Evolutionary conservation across 2,329 filamentous ascomycete species (phyloP).

Genomic region (Apiospora sp.): DNA sequence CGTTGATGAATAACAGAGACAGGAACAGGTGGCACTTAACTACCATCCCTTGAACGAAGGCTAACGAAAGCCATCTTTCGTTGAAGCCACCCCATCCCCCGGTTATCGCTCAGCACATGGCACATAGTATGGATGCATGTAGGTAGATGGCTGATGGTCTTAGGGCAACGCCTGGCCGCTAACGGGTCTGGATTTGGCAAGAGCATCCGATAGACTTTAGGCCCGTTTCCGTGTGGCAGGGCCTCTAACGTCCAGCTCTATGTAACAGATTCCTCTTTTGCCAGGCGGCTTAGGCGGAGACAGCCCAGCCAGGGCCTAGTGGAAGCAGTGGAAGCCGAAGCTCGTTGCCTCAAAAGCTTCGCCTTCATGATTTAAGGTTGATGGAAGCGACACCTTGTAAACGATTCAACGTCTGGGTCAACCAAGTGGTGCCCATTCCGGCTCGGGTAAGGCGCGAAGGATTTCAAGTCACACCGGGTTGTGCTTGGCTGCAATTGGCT

Average conservation of each 20-base stretch:
- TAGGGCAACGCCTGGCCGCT: slow-evolving; percentile 1
- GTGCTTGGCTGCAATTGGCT: slow-evolving; percentile 5
- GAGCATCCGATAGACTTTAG: background rate
- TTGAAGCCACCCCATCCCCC: background rate
- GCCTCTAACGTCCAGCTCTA: background rate
- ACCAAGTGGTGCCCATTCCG: background rate
- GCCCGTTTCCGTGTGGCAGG: background rate
- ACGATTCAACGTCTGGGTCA: slow-evolving; percentile 9
- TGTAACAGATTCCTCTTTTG: background rate
- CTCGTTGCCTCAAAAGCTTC: slow-evolving; percentile 19
- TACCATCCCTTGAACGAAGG: background rate
- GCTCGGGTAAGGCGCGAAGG: slow-evolving; percentile 3
- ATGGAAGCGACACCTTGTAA: slow-evolving; percentile 14
- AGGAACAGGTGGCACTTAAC: background rate
- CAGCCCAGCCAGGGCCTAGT: background rate
- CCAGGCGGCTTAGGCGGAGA: background rate
- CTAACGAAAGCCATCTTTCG: background rate
- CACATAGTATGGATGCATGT: background rate
- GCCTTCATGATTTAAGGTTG: slow-evolving; percentile 14
- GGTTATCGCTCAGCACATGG: background rate
- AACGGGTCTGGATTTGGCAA: slow-evolving; percentile 5
- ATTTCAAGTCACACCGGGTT: slow-evolving; percentile 2
- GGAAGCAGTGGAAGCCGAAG: background rate
- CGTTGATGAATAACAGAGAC: background rate
- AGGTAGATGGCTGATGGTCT: background rate